Evolutionary conservation across 345 rosid genomes (phyloP), one percentile per base, ranked within the genome.

Genomic region (Bruguiera sexangula): DNA sequence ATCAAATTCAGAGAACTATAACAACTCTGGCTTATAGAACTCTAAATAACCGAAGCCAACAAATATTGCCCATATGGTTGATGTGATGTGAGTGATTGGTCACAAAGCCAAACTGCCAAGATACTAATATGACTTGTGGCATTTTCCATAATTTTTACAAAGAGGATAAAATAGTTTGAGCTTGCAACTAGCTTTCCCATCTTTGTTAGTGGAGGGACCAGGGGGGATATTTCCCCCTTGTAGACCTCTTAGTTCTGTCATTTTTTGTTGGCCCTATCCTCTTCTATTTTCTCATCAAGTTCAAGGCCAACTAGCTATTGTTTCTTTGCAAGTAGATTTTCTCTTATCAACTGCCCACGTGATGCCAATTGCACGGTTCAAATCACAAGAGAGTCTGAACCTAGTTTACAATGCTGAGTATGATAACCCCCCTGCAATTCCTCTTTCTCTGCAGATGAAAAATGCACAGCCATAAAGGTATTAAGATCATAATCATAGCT

Each of bases 61-160:
- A 76, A 76, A 73, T 57, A 1, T 22, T 13, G 64, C 72, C 77
- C 79, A 75, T 56, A 24, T 69, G 6, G 27, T 26, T 26, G 63
- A 68, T 68, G 54, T 37, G 71, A 68, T 62, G 19, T 30, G 27
- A 48, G 57, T 22, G 46, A 29, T 1, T 6, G 59, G 36, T 29
- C 27, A 39, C 27, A n/a, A 11, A 24, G 52, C 70, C 50, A 55
- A 36, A 48, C 52, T 60, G 62, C 62, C 62, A 21, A 43, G 71
- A 58, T 43, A 63, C 63, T 55, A 26, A 3, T 68, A 43, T 43
- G 57, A 58, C 29, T 20, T 24, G 53, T 26, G 21, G 22, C 22
- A 5, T 37, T 48, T 34, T 24, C 16, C 61, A 15, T 16, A 16
- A 15, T 24, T 43, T 65, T 24, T 20, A 19, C 20, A 39, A 21